These are phyloP conservation scores for Nicotiana benthamiana DNA, from an alignment of 257 asterid genomes.

Conservation along the genomic window DNA sequence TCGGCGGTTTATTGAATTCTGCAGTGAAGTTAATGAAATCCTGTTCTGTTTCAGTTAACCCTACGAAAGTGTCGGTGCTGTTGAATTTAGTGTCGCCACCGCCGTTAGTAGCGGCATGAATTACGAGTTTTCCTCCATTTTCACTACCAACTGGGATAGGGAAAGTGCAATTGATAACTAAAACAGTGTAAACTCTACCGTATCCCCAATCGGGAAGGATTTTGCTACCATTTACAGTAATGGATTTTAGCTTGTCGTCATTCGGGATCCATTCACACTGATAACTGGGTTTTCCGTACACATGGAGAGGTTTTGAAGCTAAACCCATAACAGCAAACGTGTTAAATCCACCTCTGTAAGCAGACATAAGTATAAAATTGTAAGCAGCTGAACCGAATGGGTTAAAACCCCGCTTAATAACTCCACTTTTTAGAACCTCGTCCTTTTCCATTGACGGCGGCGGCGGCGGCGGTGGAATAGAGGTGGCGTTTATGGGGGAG, in stretches of 20 bases:
- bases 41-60: slow-evolving; percentile 28
- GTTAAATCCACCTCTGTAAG: slow-evolving; percentile 74
- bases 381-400: slow-evolving; percentile 73
- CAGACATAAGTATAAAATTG: slow-evolving; percentile 75
- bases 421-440: slow-evolving; percentile 17
- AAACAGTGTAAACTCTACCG: slow-evolving; percentile 76
- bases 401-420: slow-evolving; percentile 44
- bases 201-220: slow-evolving; percentile 63
- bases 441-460: slow-evolving; percentile 1
- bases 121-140: slow-evolving; percentile 43
- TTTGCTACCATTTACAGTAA: slow-evolving; percentile 16
- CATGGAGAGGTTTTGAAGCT: slow-evolving; percentile 74
- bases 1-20: slow-evolving; percentile 22
- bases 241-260: background rate
- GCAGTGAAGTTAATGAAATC: slow-evolving; percentile 26
- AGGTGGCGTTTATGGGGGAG: background rate
- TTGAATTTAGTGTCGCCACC: slow-evolving; percentile 26
- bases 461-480: background rate
- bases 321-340: slow-evolving; percentile 76
- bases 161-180: slow-evolving; percentile 71
- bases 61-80: slow-evolving; percentile 40
- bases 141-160: slow-evolving; percentile 19
- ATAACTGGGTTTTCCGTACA: slow-evolving; percentile 63
- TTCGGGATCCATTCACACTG: slow-evolving; percentile 76
- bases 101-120: slow-evolving; percentile 50